Evolutionary conservation across 768 basidiomycete genomes (phyloP), one percentile per base, ranked within the genome.

Genomic region (Amyloporia xantha): DNA sequence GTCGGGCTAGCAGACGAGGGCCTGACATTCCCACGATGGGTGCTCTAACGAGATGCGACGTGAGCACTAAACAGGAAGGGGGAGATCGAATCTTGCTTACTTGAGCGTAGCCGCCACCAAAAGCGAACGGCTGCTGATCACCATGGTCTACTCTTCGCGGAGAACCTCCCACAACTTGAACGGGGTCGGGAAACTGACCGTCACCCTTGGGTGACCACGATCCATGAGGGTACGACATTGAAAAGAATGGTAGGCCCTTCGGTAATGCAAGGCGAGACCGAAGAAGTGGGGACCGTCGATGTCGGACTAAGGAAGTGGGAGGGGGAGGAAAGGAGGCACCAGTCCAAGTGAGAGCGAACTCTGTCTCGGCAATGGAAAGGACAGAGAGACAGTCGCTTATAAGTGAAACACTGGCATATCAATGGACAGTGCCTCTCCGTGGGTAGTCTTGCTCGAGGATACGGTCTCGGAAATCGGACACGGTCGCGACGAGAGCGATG

Each of bases 371-470:
- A 45, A 28, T 33, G 44, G 11, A 27, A 30, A 27, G 44, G 28
- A 23, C 53, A 45, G 41, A 54, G 53, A 25, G 45, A 44, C 20
- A 51, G 55, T 68, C 67, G 67, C 61, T 67, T 66, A 65, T 69
- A 70, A 61, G 59, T 66, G 59, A 61, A 54, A 55, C 54, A 33
- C 44, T n/a, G 23, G 7, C 15, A 12, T 9, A 23, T 54, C 44
- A 52, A 53, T 47, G 54, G 57, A 60, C 57, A 42, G 56, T 59
- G 62, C 57, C 44, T 39, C 47, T 30, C 48, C 42, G 50, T 47
- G 37, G 37, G 43, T 12, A 50, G 38, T 36, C 30, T 33, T 15
- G 30, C 15, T 15, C 9, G 30, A 7, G 30, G 30, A 33, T 25
- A 48, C 40, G 49, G 27, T 38, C 44, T 36, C 41, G n/a, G 36